Conservation (phyloP, 768 basidiomycete genomes). For the Suillus hirtellus region DNA sequence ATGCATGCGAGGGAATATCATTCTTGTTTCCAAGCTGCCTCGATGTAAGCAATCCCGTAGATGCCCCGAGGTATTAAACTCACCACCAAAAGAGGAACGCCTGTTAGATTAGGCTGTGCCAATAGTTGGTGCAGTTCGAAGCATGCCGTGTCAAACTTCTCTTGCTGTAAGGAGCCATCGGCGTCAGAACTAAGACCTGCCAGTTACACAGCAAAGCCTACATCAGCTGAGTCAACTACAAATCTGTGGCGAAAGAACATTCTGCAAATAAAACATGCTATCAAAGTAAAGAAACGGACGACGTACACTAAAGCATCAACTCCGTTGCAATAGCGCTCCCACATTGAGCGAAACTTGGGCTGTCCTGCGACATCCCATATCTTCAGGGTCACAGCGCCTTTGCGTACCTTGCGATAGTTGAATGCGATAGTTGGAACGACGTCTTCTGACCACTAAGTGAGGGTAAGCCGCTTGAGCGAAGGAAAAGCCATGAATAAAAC, state of each 20-base stretch:
- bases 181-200: slow-evolving; percentile 6
- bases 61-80: slow-evolving; percentile 27
- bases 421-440: slow-evolving; percentile 96
- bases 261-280: background rate
- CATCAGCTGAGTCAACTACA: slow-evolving; percentile 91
- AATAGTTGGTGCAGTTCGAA: slow-evolving; percentile 86
- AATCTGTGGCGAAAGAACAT: slow-evolving; percentile 51
- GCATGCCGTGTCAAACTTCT: slow-evolving; percentile 79
- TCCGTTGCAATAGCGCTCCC: slow-evolving; percentile 92
- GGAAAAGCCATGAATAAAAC: slow-evolving; percentile 10
- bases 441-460: slow-evolving; percentile 86
- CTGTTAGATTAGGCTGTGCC: slow-evolving; percentile 58
- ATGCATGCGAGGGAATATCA: slow-evolving; percentile 72
- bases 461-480: background rate
- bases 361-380: slow-evolving; percentile 97
- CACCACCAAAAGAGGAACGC: slow-evolving; percentile 83
- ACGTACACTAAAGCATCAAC: slow-evolving; percentile 90
- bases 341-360: slow-evolving; percentile 93
- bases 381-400: slow-evolving; percentile 88
- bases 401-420: slow-evolving; percentile 84
- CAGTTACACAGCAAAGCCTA: slow-evolving; percentile 38
- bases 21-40: slow-evolving; percentile 89
- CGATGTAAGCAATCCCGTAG: background rate
- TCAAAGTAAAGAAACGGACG: slow-evolving; percentile 7
- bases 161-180: slow-evolving; percentile 47